Evolutionary conservation across 2,329 filamentous ascomycete genomes (phyloP).

Genomic region (Fusarium buxicola): DNA sequence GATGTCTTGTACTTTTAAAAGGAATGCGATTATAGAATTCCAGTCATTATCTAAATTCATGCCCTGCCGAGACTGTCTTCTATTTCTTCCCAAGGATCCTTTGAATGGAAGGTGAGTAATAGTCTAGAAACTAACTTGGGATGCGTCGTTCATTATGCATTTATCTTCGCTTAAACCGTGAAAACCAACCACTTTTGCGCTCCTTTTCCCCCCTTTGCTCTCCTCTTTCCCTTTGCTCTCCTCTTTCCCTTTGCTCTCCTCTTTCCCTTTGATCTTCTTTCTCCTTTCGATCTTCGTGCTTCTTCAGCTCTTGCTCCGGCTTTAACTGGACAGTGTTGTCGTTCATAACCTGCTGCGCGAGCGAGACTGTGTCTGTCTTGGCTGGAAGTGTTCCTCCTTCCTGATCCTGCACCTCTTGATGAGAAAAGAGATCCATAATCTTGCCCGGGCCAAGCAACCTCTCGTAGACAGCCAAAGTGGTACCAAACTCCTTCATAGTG

Average conservation of each 20-base stretch:
- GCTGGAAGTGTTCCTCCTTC: slow-evolving; percentile 10
- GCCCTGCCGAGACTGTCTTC: too few relatives aligned
- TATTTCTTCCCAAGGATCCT: too few relatives aligned
- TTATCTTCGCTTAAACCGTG: too few relatives aligned
- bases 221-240: background rate
- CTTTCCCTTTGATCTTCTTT: slow-evolving; percentile 25
- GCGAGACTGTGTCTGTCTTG: slow-evolving; percentile 57
- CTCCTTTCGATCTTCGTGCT: slow-evolving; percentile 13
- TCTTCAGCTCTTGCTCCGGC: slow-evolving; percentile 48
- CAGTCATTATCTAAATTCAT: too few relatives aligned
- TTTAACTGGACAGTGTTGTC: slow-evolving; percentile 65
- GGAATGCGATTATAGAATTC: too few relatives aligned
- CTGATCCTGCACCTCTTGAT: slow-evolving; percentile 42
- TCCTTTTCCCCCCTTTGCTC: too few relatives aligned
- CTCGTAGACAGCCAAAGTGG: slow-evolving; percentile 65
- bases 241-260: background rate
- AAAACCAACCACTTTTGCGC: too few relatives aligned
- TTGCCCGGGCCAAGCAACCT: slow-evolving; percentile 60
- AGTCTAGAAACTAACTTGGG: slow-evolving; percentile 3
- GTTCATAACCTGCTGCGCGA: slow-evolving; percentile 65
- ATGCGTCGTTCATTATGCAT: too few relatives aligned
- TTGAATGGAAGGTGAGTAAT: background rate
- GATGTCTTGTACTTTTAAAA: too few relatives aligned
- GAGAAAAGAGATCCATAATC: slow-evolving; percentile 64
- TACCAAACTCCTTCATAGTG: slow-evolving; percentile 63